A percentile compares a stretch with the other conserved stretches of the same genome.
Evolutionary conservation across 305 asterid genomes (phyloP).

Genomic region (Solanum aculeatissimum): DNA sequence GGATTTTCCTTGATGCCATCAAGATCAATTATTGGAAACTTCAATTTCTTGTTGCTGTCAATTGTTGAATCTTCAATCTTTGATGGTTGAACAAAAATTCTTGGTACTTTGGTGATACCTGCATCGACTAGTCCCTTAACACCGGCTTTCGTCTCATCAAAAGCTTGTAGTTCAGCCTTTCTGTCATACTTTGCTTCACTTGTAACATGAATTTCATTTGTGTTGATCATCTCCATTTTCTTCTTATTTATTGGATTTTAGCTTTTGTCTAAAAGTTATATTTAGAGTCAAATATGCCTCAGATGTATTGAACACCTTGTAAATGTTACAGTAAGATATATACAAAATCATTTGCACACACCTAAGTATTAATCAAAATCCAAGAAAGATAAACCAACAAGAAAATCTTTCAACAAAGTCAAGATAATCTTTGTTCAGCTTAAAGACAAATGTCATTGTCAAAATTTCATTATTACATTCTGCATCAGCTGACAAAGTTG

Average conservation of each 20-base stretch:
- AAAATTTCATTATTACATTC: background rate
- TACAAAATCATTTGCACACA: background rate
- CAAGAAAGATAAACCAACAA: background rate
- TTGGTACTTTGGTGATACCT: background rate
- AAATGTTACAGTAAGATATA: background rate
- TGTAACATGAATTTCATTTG: background rate
- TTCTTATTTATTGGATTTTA: background rate
- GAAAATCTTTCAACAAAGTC: background rate
- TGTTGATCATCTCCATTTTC: background rate
- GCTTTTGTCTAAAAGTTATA: background rate
- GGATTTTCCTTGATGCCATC: background rate
- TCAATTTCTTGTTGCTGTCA: background rate
- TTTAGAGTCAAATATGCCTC: background rate
- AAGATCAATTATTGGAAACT: background rate
- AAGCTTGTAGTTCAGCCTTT: background rate
- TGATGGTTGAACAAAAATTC: background rate
- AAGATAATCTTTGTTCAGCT: background rate
- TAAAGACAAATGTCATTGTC: background rate
- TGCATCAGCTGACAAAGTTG: background rate
- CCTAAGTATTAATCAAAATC: background rate
- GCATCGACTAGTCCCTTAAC: slow-evolving; percentile 4
- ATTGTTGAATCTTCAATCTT: background rate
- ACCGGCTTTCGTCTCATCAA: slow-evolving; percentile 2
- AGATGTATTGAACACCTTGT: background rate
- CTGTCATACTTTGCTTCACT: background rate